phyloP scores from a whole-genome alignment of 2,329 filamentous ascomycete species.

The Pezicula radicicola region DNA sequence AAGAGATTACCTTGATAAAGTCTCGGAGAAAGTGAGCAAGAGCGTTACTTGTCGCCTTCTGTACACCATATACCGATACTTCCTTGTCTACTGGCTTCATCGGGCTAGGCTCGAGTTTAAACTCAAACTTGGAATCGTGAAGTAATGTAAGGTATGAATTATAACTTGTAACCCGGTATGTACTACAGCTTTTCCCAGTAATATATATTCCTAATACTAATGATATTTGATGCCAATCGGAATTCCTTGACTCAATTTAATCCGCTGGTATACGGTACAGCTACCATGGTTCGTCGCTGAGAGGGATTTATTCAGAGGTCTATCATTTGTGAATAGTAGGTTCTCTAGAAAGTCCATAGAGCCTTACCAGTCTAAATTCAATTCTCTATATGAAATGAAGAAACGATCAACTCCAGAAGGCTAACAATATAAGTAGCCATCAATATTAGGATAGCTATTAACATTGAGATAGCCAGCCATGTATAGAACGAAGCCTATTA shows the following conservation, averaged over 20 bases:
- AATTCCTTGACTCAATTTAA: slow-evolving; percentile 3
- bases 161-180: slow-evolving; percentile 4
- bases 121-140: slow-evolving; percentile 6
- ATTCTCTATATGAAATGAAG: too few relatives aligned
- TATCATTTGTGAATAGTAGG: slow-evolving; percentile 6
- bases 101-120: slow-evolving; percentile 1
- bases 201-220: slow-evolving; percentile 5
- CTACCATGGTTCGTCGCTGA: slow-evolving; percentile 4
- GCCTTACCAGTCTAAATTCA: too few relatives aligned
- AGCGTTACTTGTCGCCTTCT: not conserved
- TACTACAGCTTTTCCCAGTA: slow-evolving; percentile 3
- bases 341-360: slow-evolving; percentile 4
- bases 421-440: too few relatives aligned
- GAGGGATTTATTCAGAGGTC: slow-evolving; percentile 2
- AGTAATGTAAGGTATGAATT: slow-evolving; percentile 9
- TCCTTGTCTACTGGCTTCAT: slow-evolving; percentile 2
- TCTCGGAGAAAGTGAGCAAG: slow-evolving; percentile 6
- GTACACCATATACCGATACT: slow-evolving; percentile 1
- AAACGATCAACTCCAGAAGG: too few relatives aligned
- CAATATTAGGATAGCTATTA: too few relatives aligned
- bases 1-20: slow-evolving; percentile 6
- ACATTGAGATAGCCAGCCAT: too few relatives aligned
- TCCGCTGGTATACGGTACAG: slow-evolving; percentile 3
- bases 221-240: slow-evolving; percentile 4
- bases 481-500: too few relatives aligned